A percentile compares a stretch with the other conserved stretches of the same genome.
Evolutionary conservation across 768 basidiomycete genomes (phyloP).

Genomic region (Kwoniella botswanensis): DNA sequence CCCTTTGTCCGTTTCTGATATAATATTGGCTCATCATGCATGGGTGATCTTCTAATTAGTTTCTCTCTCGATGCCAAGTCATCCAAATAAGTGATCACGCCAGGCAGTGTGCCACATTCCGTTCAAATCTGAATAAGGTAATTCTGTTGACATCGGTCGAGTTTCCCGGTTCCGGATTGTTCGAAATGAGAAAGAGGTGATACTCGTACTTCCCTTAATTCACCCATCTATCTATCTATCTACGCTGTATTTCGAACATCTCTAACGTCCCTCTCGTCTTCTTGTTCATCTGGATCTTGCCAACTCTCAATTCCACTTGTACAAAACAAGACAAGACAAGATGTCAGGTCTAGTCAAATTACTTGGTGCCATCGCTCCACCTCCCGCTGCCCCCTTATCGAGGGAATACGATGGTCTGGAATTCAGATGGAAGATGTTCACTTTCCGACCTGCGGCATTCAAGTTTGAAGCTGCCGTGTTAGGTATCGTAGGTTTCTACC

Average conservation of each 20-base stretch:
- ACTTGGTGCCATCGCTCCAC: constrained; percentile 59
- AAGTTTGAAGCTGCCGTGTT: constrained; percentile 69
- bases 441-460: constrained; percentile 84
- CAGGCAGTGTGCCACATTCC: not conserved
- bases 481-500: constrained; percentile 65
- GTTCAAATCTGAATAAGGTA: not conserved
- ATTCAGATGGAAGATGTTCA: constrained; percentile 73
- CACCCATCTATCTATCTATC: constrained; percentile 5
- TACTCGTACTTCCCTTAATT: constrained; percentile 1
- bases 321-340: not conserved
- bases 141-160: not conserved
- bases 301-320: not conserved
- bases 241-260: not conserved
- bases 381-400: constrained; percentile 66
- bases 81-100: too few relatives aligned
- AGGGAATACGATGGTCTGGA: constrained; percentile 75
- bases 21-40: too few relatives aligned
- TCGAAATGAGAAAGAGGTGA: not conserved
- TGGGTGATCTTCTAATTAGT: too few relatives aligned
- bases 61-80: too few relatives aligned
- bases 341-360: constrained; percentile 40
- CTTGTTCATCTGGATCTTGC: not conserved
- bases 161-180: constrained; percentile 15
- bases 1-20: too few relatives aligned
- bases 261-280: not conserved